Conservation (phyloP, 1,284 basidiomycete species). For the Veloboletus limbatus region DNA sequence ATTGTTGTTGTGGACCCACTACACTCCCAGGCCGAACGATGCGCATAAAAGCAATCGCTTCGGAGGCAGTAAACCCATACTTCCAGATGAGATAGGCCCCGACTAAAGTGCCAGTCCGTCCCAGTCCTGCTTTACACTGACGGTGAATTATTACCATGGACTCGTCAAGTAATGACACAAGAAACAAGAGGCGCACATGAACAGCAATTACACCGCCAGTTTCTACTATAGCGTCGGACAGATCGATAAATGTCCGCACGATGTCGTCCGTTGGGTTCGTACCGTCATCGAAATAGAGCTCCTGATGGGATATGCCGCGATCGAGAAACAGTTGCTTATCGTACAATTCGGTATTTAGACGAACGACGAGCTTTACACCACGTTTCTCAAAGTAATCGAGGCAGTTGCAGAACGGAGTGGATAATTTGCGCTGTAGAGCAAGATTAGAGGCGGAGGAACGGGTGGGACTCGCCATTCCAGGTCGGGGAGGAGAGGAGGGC, state of each 20-base stretch:
- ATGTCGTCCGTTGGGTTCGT: conserved; percentile 96
- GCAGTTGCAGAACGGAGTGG: conserved; percentile 82
- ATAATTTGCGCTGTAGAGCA: conserved; percentile 73
- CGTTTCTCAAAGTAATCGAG: conserved; percentile 89
- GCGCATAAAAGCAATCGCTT: conserved; percentile 98
- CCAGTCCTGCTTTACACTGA: conserved; percentile 92
- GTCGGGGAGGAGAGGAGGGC: conserved; percentile 33
- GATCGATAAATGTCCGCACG: conserved; percentile 84
- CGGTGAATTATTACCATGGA: conserved; percentile 19
- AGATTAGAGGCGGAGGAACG: conserved; percentile 39
- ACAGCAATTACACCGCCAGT: conserved; percentile 83
- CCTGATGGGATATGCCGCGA: conserved; percentile 85
- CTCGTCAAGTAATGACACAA: conserved; percentile 14
- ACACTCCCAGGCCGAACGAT: conserved; percentile 95
- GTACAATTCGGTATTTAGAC: conserved; percentile 94
- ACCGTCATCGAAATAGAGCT: conserved; percentile 98
- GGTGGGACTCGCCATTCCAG: conserved; percentile 22
- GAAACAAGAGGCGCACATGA: conserved; percentile 57
- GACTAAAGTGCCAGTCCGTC: conserved; percentile 92
- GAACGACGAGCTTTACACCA: conserved; percentile 88
- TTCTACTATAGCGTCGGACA: conserved; percentile 77
- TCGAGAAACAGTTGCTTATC: conserved; percentile 83
- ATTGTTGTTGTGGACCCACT: conserved; percentile 92
- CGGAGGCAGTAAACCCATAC: conserved; percentile 97
- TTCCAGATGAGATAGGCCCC: conserved; percentile 99